These are phyloP conservation scores for Proliferodiscus dingleyae DNA, from an alignment of 2,329 filamentous ascomycete species.

Conservation along the genomic window DNA sequence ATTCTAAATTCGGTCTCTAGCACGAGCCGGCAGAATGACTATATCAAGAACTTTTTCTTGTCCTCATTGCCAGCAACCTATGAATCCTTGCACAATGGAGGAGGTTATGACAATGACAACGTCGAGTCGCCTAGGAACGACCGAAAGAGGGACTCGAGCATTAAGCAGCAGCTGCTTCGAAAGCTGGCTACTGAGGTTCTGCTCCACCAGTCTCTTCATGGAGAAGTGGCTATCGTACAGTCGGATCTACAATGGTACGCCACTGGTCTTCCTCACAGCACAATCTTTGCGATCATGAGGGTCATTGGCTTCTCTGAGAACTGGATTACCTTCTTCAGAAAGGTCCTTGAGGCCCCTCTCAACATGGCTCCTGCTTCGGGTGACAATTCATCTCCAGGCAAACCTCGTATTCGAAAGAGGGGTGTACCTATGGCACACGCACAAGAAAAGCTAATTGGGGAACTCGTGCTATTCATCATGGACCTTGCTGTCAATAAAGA, in stretches of 20 bases:
- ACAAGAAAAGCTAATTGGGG: constrained; percentile 55
- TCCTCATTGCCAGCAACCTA: constrained; percentile 51
- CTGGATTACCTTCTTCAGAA: constrained; percentile 55
- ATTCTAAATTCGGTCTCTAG: background rate
- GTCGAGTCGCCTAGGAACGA: constrained; percentile 10
- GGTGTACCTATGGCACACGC: constrained; percentile 56
- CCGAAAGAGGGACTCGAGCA: constrained; percentile 38
- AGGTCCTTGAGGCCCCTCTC: constrained; percentile 54
- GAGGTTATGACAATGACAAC: constrained; percentile 36
- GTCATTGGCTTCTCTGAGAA: constrained; percentile 52
- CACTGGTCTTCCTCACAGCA: constrained; percentile 52
- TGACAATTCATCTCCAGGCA: constrained; percentile 15
- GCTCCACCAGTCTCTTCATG: constrained; percentile 41
- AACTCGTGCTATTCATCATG: constrained; percentile 56
- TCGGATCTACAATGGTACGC: constrained; percentile 52
- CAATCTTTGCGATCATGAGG: constrained; percentile 48
- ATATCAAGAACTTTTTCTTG: constrained; percentile 46
- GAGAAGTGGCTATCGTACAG: constrained; percentile 47
- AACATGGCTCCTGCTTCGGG: constrained; percentile 40
- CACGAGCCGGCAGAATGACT: constrained; percentile 29
- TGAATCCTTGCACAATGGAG: constrained; percentile 32
- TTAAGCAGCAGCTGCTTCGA: constrained; percentile 52
- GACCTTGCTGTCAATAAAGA: constrained; percentile 58
- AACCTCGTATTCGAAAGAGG: constrained; percentile 39
- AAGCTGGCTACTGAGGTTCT: constrained; percentile 50